Evolutionary conservation across 2,329 filamentous ascomycete species (phyloP).

Genomic region (Talaromyces sp.): DNA sequence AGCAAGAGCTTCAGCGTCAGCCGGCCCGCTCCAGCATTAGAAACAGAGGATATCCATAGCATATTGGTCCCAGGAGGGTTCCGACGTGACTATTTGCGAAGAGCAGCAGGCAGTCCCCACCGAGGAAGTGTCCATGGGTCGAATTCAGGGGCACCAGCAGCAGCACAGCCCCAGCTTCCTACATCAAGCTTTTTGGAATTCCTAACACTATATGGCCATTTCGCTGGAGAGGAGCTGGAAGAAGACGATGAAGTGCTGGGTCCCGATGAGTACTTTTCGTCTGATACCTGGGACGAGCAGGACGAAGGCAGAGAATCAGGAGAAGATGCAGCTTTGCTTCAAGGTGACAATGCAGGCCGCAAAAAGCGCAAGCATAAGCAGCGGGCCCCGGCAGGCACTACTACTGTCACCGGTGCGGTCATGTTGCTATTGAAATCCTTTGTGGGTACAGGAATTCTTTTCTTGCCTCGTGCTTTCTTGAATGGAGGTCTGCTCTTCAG

Average conservation of each 20-base stretch:
- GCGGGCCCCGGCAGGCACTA: constrained; percentile 73
- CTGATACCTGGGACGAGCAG: constrained; percentile 66
- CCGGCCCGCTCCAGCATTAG: constrained; percentile 76
- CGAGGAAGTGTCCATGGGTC: constrained; percentile 43
- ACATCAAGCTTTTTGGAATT: constrained; percentile 97
- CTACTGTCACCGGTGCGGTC: constrained; percentile 76
- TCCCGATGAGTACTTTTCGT: constrained; percentile 89
- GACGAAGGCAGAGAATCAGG: constrained; percentile 71
- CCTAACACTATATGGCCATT: constrained; percentile 91
- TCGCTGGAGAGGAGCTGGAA: constrained; percentile 93
- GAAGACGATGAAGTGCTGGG: constrained; percentile 90
- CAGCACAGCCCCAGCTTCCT: constrained; percentile 65
- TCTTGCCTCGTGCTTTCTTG: constrained; percentile 87
- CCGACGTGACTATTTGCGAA: constrained; percentile 81
- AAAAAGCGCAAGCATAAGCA: constrained; percentile 76
- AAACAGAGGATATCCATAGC: constrained; percentile 79
- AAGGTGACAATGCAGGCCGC: constrained; percentile 66
- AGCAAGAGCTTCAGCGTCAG: constrained; percentile 86
- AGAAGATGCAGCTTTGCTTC: constrained; percentile 83
- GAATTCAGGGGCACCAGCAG: constrained; percentile 37
- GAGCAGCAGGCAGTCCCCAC: constrained; percentile 69
- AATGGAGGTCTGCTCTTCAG: constrained; percentile 98
- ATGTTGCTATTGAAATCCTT: constrained; percentile 94
- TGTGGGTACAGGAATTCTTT: constrained; percentile 92
- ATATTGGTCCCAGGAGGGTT: constrained; percentile 96